phyloP scores from a whole-genome alignment of 1,284 basidiomycete species.

The Fomitopsis palustris region DNA sequence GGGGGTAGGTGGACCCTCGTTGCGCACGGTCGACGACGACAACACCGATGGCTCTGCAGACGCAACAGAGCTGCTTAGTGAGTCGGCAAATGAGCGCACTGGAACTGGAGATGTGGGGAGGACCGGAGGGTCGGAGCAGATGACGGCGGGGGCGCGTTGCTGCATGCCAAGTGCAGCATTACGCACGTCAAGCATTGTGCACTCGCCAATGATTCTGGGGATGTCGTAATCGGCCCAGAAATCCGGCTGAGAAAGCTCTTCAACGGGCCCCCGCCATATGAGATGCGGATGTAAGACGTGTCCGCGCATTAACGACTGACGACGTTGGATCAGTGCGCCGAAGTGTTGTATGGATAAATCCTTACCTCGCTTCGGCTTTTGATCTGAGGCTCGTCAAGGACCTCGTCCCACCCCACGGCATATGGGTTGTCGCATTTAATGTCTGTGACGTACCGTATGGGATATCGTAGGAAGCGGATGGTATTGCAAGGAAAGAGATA shows the following conservation, averaged over 20 bases:
- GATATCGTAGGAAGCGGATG: slow-evolving; percentile 68
- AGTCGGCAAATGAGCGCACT: slow-evolving; percentile 3
- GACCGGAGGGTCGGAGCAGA: slow-evolving; percentile 1
- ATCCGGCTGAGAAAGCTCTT: slow-evolving; percentile 61
- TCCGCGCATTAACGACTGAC: slow-evolving; percentile 65
- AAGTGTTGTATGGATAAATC: background rate
- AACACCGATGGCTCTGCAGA: background rate
- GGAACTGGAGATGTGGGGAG: slow-evolving; percentile 4
- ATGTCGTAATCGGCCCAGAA: slow-evolving; percentile 69
- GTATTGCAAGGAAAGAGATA: slow-evolving; percentile 87
- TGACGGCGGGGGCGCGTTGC: slow-evolving; percentile 9
- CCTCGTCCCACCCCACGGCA: slow-evolving; percentile 57
- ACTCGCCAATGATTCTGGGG: slow-evolving; percentile 67
- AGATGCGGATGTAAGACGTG: slow-evolving; percentile 75
- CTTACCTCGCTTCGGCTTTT: slow-evolving; percentile 63
- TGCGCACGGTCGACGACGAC: background rate
- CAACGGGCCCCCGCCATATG: slow-evolving; percentile 57
- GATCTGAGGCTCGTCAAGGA: slow-evolving; percentile 69
- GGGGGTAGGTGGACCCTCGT: background rate
- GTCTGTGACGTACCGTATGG: slow-evolving; percentile 58
- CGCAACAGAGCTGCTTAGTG: background rate
- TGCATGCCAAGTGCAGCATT: slow-evolving; percentile 40
- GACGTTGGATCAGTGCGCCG: slow-evolving; percentile 9
- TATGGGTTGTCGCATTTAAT: slow-evolving; percentile 52
- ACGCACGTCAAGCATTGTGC: slow-evolving; percentile 64